Evolutionary conservation across 2,329 filamentous ascomycete genomes (phyloP), one percentile per base, ranked within the genome.

Genomic region (Xylariomycetidae sp.): DNA sequence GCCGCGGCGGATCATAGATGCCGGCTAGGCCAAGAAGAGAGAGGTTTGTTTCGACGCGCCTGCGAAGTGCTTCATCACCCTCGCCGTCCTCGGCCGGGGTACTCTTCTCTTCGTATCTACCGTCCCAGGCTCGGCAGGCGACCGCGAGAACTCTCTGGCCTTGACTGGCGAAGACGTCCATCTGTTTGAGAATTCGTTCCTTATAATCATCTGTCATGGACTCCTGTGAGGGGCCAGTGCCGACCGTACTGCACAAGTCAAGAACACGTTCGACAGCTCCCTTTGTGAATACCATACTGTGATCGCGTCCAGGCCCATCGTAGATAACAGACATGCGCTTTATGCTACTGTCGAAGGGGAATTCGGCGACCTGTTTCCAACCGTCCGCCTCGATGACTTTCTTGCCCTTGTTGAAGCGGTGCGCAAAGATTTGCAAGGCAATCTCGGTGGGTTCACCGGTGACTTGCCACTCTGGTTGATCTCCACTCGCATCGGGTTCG

Each of bases 1-100:
- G 76, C 2, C 88, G 85, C 35, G 87, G 88, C 4, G 88, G 88
- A 47, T 94, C 88, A 54, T 92, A 90, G 42, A 94, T 82, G 36
- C 87, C 88, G 30, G 85, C 81, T 8, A 95, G 72, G n/a, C 88
- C 89, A 11, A 86, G 74, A 41, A 94, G 85, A 3, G 70, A 73
- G 19, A 95, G 74, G 18, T 76, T 68, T 22, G 67, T 64, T 54
- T 94, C 88, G 11, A 90, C 72, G 4, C 70, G 61, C 5, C 66
- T 62, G 5, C 88, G 83, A 3, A 71, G 53, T 25, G 58, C 52
- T 31, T 69, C 63, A 6, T 72, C 66, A 4, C 40, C 45, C 30
- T 66, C 60, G 5, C 31, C 33, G 15, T 45, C 46, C 11, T 42
- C 41, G 14, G 36, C 8, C 8, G 8, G 34, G 12, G 40, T 36